phyloP scores from a whole-genome alignment of 768 basidiomycete species.

The Rhizopogon roseolus region DNA sequence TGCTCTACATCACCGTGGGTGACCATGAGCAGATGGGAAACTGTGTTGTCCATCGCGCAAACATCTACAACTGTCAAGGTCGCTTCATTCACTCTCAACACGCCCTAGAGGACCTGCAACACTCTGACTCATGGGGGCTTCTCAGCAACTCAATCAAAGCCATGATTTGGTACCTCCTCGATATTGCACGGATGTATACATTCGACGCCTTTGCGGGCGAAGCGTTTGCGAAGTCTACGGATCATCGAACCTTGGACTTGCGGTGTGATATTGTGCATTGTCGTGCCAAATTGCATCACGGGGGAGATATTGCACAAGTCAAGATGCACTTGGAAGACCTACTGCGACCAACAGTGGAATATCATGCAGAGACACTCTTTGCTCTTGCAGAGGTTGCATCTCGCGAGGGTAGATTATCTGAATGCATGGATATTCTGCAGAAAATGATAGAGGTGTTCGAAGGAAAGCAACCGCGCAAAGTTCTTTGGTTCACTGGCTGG shows the following conservation, averaged over 20 bases:
- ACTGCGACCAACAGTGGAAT: not conserved
- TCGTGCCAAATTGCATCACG: not conserved
- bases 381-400: not conserved
- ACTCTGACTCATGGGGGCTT: not conserved
- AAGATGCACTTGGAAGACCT: not conserved
- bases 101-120: not conserved
- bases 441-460: not conserved
- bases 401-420: not conserved
- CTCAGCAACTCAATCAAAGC: not conserved
- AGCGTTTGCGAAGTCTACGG: not conserved
- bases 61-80: too few relatives aligned
- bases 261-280: not conserved
- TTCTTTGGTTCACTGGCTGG: not conserved
- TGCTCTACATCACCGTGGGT: not conserved
- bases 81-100: too few relatives aligned
- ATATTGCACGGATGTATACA: not conserved
- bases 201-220: not conserved
- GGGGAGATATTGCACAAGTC: not conserved
- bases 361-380: not conserved
- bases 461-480: not conserved
- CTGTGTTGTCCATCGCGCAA: too few relatives aligned
- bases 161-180: not conserved
- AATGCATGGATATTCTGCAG: not conserved
- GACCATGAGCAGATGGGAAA: too few relatives aligned
- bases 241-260: not conserved